These are phyloP conservation scores for Xylariaceae sp. DNA, from an alignment of 2,329 filamentous ascomycete species.

Conservation along the genomic window DNA sequence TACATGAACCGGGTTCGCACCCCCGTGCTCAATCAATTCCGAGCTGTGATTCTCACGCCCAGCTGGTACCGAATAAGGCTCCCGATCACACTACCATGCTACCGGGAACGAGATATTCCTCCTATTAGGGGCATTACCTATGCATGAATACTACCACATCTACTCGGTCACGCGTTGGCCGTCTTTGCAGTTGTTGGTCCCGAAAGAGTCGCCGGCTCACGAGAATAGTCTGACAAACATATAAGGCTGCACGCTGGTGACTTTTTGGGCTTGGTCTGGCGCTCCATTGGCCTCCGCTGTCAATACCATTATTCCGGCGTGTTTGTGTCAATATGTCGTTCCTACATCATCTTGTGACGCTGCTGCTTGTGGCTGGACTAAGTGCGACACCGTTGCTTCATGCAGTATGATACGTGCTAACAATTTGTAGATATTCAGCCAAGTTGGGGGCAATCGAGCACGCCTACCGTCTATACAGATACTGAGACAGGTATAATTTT, in stretches of 20 bases:
- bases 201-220: conserved; percentile 2
- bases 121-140: conserved; percentile 11
- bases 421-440: conserved; percentile 18
- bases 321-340: conserved; percentile 18
- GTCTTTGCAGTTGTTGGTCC: conserved; percentile 4
- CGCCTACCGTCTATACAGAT: conserved; percentile 37
- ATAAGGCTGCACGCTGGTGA: neutral
- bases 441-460: conserved; percentile 17
- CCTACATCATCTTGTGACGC: conserved; percentile 13
- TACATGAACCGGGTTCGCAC: conserved; percentile 2
- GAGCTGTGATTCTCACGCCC: conserved; percentile 2
- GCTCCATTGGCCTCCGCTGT: conserved; percentile 1
- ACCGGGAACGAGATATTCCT: conserved; percentile 11
- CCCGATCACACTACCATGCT: neutral
- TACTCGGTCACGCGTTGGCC: neutral
- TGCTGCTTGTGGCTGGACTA: conserved; percentile 20
- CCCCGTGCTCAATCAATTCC: conserved; percentile 5
- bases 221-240: neutral
- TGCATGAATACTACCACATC: neutral
- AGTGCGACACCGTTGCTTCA: conserved; percentile 9
- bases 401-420: conserved; percentile 11
- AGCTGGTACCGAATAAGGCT: conserved; percentile 4
- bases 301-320: neutral
- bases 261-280: neutral
- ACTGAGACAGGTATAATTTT: conserved; percentile 49